Conservation (phyloP, 2,329 filamentous ascomycete genomes). For the Penicillium digitatum region DNA sequence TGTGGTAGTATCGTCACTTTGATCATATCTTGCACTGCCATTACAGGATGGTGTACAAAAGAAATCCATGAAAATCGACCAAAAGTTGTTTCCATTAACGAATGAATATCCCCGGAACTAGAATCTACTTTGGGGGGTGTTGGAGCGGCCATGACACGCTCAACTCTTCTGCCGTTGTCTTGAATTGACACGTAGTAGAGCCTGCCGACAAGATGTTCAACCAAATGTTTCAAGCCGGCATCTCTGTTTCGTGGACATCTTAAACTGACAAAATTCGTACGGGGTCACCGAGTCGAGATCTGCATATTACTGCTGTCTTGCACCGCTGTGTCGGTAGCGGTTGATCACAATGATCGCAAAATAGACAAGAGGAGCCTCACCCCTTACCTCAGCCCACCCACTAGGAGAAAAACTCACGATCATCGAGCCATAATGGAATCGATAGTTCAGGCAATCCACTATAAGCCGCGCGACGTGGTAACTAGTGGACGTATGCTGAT, state of each 20-base stretch:
- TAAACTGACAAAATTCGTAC: neutral
- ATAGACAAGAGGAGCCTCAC: constrained; percentile 2
- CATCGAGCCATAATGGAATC: constrained; percentile 79
- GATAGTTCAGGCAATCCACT: constrained; percentile 73
- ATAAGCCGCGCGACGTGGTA: constrained; percentile 63
- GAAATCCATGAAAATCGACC: neutral
- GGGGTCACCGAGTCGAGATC: neutral
- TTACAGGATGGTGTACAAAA: neutral
- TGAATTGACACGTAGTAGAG: neutral
- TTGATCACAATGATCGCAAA: constrained; percentile 7
- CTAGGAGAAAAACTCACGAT: constrained; percentile 64
- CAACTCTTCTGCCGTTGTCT: neutral
- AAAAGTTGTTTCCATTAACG: neutral
- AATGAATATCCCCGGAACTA: neutral
- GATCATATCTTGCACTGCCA: neutral
- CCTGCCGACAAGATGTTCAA: neutral
- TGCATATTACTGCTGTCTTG: neutral
- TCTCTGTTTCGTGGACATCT: neutral
- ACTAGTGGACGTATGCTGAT: constrained; percentile 52
- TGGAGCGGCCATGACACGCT: neutral
- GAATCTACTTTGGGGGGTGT: neutral
- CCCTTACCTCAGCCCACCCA: neutral
- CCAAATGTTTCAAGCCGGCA: neutral
- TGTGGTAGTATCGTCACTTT: neutral
- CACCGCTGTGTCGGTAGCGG: neutral